Evolutionary conservation across 306 rosid genomes (phyloP), one percentile per base, ranked within the genome.

Genomic region (Lathyrus oleraceus): DNA sequence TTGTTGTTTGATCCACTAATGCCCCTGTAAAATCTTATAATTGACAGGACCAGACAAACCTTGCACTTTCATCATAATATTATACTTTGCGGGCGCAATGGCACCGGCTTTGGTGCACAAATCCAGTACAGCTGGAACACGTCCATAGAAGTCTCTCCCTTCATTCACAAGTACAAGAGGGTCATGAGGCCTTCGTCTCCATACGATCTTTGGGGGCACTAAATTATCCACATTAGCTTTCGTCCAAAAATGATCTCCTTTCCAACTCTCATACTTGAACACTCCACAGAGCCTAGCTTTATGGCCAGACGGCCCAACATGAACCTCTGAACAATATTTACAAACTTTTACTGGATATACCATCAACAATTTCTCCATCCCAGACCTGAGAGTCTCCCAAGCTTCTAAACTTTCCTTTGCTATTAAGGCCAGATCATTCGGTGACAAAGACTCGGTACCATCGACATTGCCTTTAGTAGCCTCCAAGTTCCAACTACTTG

Each of bases 231-330:
- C 86, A 30, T 58, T 75, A 40, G 91, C 92, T 77, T 85, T 94
- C 75, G 72, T 75, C 99, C 97, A 95, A 78, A 84, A 83, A 81
- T 95, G 97, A 57, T 81, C 61, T 69, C 91, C 96, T 70, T 84
- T 81, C 91, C 92, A 83, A 67, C 86, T 82, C 87, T 91, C 91
- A 70, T 84, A 89, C 88, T 83, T 86, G 56, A 94, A 91, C 52
- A 94, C 81, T 30, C 92, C 97, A 74, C 96, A 87, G 12, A 86
- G 90, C 81, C 92, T 83, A 61, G 92, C 95, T 84, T 72, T 79
- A 76, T 91, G 96, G 42, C 97, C 99, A 32, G 96, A 89, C 6
- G 86, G 96, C 75, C 99, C 96, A 74, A 89, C 78, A 64, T 90
- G 98, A 78, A 93, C 91, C 81, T 93, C 87, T 8, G 91, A 87